Evolutionary conservation across 768 basidiomycete species (phyloP).

Genomic region (Podaxis pistillaris): DNA sequence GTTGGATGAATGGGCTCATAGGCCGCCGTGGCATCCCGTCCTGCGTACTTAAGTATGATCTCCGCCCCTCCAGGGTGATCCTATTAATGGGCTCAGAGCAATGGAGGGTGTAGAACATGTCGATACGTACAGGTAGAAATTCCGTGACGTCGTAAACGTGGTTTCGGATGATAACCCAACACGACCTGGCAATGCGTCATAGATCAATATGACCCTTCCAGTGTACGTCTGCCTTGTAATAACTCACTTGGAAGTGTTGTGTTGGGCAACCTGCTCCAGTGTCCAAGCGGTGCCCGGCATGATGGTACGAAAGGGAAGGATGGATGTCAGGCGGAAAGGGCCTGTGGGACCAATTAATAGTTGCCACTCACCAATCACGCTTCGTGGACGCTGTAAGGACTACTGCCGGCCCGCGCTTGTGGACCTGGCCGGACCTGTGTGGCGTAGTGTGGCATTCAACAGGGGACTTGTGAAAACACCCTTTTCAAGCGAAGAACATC

Average conservation of each 20-base stretch:
- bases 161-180: constrained; percentile 82
- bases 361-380: constrained; percentile 5
- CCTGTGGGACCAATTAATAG: constrained; percentile 2
- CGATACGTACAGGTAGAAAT: constrained; percentile 55
- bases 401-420: constrained; percentile 3
- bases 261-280: constrained; percentile 58
- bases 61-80: constrained; percentile 80
- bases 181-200: constrained; percentile 47
- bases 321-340: constrained; percentile 8
- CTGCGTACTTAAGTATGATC: constrained; percentile 83
- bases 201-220: constrained; percentile 9
- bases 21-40: constrained; percentile 76
- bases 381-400: neutral
- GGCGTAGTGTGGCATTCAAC: neutral
- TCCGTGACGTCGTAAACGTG: constrained; percentile 87
- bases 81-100: constrained; percentile 28
- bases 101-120: constrained; percentile 1
- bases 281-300: constrained; percentile 39
- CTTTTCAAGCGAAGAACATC: neutral
- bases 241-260: constrained; percentile 51
- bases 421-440: neutral
- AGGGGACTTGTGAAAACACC: too few relatives aligned
- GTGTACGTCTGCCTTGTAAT: neutral
- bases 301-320: constrained; percentile 23
- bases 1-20: constrained; percentile 86